Base-by-base conservation (phyloP, 305 asterid species). In the Fraxinus albicans region DNA sequence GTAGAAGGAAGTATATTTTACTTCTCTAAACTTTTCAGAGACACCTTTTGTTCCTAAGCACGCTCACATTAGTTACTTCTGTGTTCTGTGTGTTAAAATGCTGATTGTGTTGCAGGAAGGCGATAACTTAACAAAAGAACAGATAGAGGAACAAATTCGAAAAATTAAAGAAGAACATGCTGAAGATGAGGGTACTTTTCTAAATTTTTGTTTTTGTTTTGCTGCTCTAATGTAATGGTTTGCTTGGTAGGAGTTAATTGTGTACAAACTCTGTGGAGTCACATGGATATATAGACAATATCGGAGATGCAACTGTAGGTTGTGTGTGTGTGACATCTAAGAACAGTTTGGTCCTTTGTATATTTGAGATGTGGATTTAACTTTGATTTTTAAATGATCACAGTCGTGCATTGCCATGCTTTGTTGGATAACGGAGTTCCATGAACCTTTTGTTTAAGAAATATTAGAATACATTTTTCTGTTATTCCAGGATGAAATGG, bases 161-260 rank as follows among this genome's bases (percentile, higher is more conserved):
- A 91, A 91, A 91, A 94, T 96, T 75, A 96, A 96, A 92, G 98
- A 86, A 84, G 92, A 86, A 27, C 99, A 95, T 84, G 93, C 97
- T 72, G 98, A 96, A 90, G 99, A 96, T 80, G 97, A 96, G 84
- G 98, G 99, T 96, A 90, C 78, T 77, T 84, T 27, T 84, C 82
- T 83, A 13, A 19, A 25, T 60, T 15, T 67, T 82, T 72, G 1
- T 1, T 7, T 76, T 47, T 31, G 23, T 58, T 60, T 78, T 19
- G 21, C 42, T 17, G 44, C 44, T 72, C 44, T 33, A 72, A 13
- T 34, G 3, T 40, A 19, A 69, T 33, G 23, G 65, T 82, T 29
- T 73, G 77, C 29, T 13, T 72, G 44, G 44, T 34, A 33, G 47
- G 25, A 72, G 77, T 72, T 33, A 17, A 72, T 31, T 72, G 25